Evolutionary conservation across 495 filamentous ascomycete species (phyloP).

Genomic region (Neurospora sp.): DNA sequence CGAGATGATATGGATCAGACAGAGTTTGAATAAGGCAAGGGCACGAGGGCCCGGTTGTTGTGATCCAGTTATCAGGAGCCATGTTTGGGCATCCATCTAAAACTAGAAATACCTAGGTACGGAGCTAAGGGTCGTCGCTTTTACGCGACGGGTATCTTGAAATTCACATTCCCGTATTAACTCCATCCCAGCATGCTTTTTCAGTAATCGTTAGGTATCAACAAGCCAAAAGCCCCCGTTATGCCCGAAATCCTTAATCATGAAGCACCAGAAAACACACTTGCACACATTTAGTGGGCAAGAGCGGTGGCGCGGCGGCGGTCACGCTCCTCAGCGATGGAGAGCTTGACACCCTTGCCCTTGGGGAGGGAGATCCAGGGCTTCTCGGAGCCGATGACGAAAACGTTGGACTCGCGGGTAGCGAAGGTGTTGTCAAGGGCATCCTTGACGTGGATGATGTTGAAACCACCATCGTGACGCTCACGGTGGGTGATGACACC

Average conservation of each 20-base stretch:
- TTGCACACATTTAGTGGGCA: slow-evolving; percentile 40
- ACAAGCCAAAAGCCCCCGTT: slow-evolving; percentile 16
- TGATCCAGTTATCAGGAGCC: background rate
- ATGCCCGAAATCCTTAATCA: slow-evolving; percentile 3
- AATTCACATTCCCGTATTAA: background rate
- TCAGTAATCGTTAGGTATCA: slow-evolving; percentile 11
- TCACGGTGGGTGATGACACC: slow-evolving; percentile 99
- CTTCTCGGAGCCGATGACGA: slow-evolving; percentile 95
- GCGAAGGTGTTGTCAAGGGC: slow-evolving; percentile 99
- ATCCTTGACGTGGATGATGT: slow-evolving; percentile 99
- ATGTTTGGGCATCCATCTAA: background rate
- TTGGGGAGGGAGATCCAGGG: slow-evolving; percentile 98
- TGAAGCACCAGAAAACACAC: background rate
- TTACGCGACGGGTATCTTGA: background rate
- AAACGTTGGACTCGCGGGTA: slow-evolving; percentile 96
- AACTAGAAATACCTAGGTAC: background rate
- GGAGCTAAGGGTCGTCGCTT: background rate
- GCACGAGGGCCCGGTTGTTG: background rate
- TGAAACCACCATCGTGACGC: slow-evolving; percentile 98
- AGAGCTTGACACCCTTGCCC: slow-evolving; percentile 99
- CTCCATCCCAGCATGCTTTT: slow-evolving; percentile 23
- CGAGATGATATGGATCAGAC: background rate
- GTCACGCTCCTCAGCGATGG: slow-evolving; percentile 97
- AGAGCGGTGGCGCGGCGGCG: slow-evolving; percentile 73
- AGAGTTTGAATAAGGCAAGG: background rate